Percentiles rank a stretch among this genome's conserved stretches.
Evolutionary conservation across 192 early-diverging fungal species (phyloP).

Genomic region (Entophlyctis luteolus): DNA sequence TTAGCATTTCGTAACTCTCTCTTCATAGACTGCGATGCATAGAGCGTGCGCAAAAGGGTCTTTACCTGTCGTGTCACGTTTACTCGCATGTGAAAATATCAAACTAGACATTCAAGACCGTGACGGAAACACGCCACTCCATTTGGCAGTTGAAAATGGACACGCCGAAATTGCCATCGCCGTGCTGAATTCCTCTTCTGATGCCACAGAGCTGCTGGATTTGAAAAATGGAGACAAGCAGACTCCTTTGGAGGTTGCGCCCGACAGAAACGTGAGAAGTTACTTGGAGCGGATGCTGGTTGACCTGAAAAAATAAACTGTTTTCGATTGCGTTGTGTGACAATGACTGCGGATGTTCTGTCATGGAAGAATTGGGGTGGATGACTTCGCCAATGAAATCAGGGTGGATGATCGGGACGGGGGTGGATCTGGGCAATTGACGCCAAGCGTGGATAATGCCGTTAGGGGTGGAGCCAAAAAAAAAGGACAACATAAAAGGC

Average conservation of each 20-base stretch:
- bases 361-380: too few relatives aligned
- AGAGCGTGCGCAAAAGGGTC: conserved; percentile 32
- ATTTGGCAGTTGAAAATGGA: conserved; percentile 19
- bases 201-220: conserved; percentile 11
- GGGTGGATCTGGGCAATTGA: too few relatives aligned
- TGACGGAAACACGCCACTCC: conserved; percentile 2
- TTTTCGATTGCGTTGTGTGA: too few relatives aligned
- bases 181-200: conserved; percentile 7
- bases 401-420: too few relatives aligned
- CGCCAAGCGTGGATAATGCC: too few relatives aligned
- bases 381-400: too few relatives aligned
- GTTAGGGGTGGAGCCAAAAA: too few relatives aligned
- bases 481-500: too few relatives aligned
- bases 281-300: neutral
- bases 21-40: conserved; percentile 36
- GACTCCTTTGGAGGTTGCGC: conserved; percentile 28
- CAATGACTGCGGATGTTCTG: too few relatives aligned
- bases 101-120: conserved; percentile 14
- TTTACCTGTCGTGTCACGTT: conserved; percentile 13
- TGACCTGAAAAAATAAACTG: too few relatives aligned
- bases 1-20: too few relatives aligned
- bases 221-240: conserved; percentile 33
- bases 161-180: conserved; percentile 20
- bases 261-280: conserved; percentile 6
- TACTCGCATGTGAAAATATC: conserved; percentile 20